Conservation (phyloP, 2,329 filamentous ascomycete species). For the Fusarium sp. region DNA sequence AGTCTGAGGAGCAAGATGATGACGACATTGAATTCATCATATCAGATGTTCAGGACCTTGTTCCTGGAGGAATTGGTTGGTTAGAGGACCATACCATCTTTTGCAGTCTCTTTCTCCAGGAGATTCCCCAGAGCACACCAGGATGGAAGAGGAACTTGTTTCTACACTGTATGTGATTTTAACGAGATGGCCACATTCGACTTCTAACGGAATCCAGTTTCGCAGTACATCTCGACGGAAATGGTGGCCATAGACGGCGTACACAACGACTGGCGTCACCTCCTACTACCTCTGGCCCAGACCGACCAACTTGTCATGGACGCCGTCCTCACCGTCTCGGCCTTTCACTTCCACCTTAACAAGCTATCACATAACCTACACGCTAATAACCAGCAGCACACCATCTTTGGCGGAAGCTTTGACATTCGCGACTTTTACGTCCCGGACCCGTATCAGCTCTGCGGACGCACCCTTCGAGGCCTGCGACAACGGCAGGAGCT, state of each 20-base stretch:
- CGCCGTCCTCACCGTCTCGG: constrained; percentile 31
- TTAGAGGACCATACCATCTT: neutral
- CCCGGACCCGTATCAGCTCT: constrained; percentile 25
- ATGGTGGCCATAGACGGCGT: constrained; percentile 42
- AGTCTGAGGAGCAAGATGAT: neutral
- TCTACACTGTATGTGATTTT: constrained; percentile 21
- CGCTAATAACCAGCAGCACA: neutral
- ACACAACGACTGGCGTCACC: constrained; percentile 39
- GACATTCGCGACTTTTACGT: neutral
- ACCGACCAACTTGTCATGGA: constrained; percentile 35
- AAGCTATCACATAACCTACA: neutral
- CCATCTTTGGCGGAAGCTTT: neutral
- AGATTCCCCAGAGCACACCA: constrained; percentile 16
- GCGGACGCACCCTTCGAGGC: constrained; percentile 24
- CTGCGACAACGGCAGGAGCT: constrained; percentile 33
- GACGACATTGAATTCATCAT: neutral
- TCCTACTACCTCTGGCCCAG: constrained; percentile 36
- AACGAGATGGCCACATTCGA: rapidly evolving
- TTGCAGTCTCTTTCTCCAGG: constrained; percentile 9
- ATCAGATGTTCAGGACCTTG: neutral
- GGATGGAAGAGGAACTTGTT: constrained; percentile 28
- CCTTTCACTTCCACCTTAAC: constrained; percentile 33
- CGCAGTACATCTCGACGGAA: constrained; percentile 33
- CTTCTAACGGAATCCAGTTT: constrained; percentile 12
- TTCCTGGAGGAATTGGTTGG: rapidly evolving